phyloP scores from a whole-genome alignment of 202 grass and related monocot species.

The Miscanthus sacchariflorus region DNA sequence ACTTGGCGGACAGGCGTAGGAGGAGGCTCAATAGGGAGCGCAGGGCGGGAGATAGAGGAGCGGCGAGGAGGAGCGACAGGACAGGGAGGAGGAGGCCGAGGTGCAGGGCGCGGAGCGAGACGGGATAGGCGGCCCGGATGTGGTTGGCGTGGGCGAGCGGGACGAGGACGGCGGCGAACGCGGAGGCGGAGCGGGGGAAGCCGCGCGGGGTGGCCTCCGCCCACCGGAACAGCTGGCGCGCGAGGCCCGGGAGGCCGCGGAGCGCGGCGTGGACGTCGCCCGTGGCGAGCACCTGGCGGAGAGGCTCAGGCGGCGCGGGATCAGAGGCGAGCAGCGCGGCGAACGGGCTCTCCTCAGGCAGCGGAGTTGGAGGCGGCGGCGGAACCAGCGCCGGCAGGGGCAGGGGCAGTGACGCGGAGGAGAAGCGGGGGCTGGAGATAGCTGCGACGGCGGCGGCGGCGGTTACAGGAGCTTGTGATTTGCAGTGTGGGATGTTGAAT shows the following conservation, averaged over 20 bases:
- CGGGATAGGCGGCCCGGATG: slow-evolving; percentile 52
- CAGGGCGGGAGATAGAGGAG: not conserved
- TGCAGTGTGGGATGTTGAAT: slow-evolving; percentile 52
- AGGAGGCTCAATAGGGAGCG: slow-evolving; percentile 49
- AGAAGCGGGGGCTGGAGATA: slow-evolving; percentile 39
- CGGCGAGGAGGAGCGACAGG: slow-evolving; percentile 46
- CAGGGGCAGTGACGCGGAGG: slow-evolving; percentile 43
- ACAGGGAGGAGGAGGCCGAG: slow-evolving; percentile 70
- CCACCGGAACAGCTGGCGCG: slow-evolving; percentile 74
- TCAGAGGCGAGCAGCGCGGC: slow-evolving; percentile 46
- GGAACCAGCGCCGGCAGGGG: slow-evolving; percentile 26
- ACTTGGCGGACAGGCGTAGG: slow-evolving; percentile 64
- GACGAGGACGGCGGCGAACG: slow-evolving; percentile 69
- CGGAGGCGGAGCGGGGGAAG: slow-evolving; percentile 62
- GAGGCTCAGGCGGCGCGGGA: slow-evolving; percentile 43
- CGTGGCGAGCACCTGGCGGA: slow-evolving; percentile 48
- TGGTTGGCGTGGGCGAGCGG: slow-evolving; percentile 55
- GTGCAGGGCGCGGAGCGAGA: slow-evolving; percentile 63
- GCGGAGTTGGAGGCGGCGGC: not conserved
- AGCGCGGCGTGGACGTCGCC: slow-evolving; percentile 60
- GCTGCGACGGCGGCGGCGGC: slow-evolving; percentile 44
- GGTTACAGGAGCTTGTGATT: slow-evolving; percentile 55
- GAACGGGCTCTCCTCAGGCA: slow-evolving; percentile 38
- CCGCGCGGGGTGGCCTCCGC: slow-evolving; percentile 64
- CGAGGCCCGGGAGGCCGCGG: slow-evolving; percentile 54